phyloP scores from a whole-genome alignment of 805 yeast genomes.

The Middelhovenomyces tepae region DNA sequence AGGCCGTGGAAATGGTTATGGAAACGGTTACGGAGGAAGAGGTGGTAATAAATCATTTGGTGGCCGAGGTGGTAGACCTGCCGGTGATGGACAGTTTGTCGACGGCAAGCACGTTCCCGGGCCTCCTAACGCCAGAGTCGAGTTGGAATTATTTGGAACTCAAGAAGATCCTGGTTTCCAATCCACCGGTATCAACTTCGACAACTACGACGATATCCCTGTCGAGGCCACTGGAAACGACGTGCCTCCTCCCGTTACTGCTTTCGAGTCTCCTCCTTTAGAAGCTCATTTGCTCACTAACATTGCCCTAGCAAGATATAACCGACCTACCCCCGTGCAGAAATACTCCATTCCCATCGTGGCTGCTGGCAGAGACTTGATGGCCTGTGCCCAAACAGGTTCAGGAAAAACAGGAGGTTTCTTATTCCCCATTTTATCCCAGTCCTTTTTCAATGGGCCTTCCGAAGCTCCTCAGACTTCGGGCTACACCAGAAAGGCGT shows the following conservation, averaged over 20 bases:
- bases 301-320: conserved; percentile 80
- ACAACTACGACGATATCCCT: conserved; percentile 96
- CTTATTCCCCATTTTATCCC: conserved; percentile 92
- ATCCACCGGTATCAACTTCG: conserved; percentile 96
- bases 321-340: conserved; percentile 94
- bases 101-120: conserved; percentile 88
- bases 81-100: conserved; percentile 71
- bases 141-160: conserved; percentile 75
- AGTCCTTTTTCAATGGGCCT: conserved; percentile 86
- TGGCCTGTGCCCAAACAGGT: conserved; percentile 98
- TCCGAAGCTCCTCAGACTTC: conserved; percentile 41
- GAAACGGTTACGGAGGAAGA: conserved; percentile 23
- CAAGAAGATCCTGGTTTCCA: conserved; percentile 65
- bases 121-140: conserved; percentile 56
- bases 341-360: conserved; percentile 90
- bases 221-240: conserved; percentile 95
- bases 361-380: conserved; percentile 80
- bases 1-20: conserved; percentile 27
- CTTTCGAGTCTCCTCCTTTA: conserved; percentile 88
- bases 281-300: conserved; percentile 80
- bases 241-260: conserved; percentile 86
- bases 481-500: conserved; percentile 56
- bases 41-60: conserved; percentile 24
- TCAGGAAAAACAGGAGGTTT: conserved; percentile 99
- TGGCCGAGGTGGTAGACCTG: conserved; percentile 27